Evolutionary conservation across 1,284 basidiomycete genomes (phyloP), one percentile per base, ranked within the genome.

Genomic region (Psilocybe mexicana): DNA sequence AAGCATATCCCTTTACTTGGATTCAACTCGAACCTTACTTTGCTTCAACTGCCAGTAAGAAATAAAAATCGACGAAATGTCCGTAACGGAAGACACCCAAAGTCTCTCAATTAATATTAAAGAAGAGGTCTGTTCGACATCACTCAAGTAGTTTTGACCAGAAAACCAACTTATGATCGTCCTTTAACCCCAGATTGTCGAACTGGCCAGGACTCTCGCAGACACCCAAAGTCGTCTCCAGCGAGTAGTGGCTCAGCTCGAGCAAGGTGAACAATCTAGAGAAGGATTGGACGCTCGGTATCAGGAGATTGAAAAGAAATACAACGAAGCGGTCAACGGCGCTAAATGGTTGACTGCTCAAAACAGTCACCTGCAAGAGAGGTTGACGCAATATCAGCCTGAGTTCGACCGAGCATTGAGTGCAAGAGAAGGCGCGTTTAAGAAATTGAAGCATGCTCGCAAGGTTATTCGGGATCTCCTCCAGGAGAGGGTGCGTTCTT

Each of bases 401-500:
- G 69, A 74, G 46, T 47, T 72, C 36, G 62, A 69, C 2, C 69
- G 65, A 23, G 69, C 68, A 2, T 61, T 76, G 53, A 60, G 63
- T 30, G 70, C 71, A 23, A 68, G 73, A 43, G 65, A 74, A 11
- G 69, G 65, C 2, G 71, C 71, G 0, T 67, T 75, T 42, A 71
- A 63, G 51, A 79, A 76, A 58, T 58, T 82, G 12, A 71, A 66
- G 26, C 70, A 76, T 52, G 65, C 76, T 35, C 67, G 72, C 26
- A 74, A 70, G 56, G 72, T 79, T 8, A 68, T 80, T 52, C 63
- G 68, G 26, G 70, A 75, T 54, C 64, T 83, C 26, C 56, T 81
- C 24, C 68, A 75, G 45, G 77, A 79, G 59, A 69, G 72, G 65
- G 79, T 79, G 63, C 64, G 61, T 59, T 55, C 5, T 30, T 42